These are phyloP conservation scores for Thraustochytrium striatum DNA, from an alignment of 352 stramenopile species.

Conservation along the genomic window DNA sequence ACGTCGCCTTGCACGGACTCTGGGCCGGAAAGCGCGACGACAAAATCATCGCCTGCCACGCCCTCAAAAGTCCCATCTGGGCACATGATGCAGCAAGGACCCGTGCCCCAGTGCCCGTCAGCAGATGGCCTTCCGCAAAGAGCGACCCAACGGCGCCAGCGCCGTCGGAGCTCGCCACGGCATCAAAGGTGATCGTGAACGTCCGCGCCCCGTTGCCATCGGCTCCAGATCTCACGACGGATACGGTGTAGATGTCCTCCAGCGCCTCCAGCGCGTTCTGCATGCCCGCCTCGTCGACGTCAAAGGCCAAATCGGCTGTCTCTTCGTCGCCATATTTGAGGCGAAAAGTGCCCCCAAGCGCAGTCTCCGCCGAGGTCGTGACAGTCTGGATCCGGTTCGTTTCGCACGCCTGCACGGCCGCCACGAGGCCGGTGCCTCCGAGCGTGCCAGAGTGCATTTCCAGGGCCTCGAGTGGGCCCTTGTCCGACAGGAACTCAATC, in stretches of 20 bases:
- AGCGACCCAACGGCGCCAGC: conserved; percentile 15
- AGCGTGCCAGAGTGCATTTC: background rate
- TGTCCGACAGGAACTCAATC: conserved; percentile 10
- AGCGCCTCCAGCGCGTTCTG: conserved; percentile 80
- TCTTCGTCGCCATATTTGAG: conserved; percentile 9
- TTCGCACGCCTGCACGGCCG: conserved; percentile 64
- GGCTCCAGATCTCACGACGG: conserved; percentile 59
- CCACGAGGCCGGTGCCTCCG: background rate
- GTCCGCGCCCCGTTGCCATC: background rate
- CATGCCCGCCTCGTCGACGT: conserved; percentile 72
- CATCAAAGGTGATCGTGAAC: conserved; percentile 28
- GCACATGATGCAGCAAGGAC: conserved; percentile 54
- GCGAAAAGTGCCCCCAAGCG: conserved; percentile 55
- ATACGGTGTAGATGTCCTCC: conserved; percentile 73
- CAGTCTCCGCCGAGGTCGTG: background rate
- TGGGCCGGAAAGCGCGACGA: conserved; percentile 55
- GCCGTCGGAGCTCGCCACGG: background rate
- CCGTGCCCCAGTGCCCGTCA: conserved; percentile 53
- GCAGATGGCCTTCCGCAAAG: conserved; percentile 60
- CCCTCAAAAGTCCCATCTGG: conserved; percentile 24
- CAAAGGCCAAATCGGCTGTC: conserved; percentile 65
- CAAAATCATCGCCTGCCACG: conserved; percentile 57
- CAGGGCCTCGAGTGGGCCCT: conserved; percentile 24
- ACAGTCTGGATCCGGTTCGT: conserved; percentile 83
- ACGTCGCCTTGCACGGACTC: conserved; percentile 55